Evolutionary conservation across 192 early-diverging fungal genomes (phyloP).

Genomic region (Polychytrium aggregatum): DNA sequence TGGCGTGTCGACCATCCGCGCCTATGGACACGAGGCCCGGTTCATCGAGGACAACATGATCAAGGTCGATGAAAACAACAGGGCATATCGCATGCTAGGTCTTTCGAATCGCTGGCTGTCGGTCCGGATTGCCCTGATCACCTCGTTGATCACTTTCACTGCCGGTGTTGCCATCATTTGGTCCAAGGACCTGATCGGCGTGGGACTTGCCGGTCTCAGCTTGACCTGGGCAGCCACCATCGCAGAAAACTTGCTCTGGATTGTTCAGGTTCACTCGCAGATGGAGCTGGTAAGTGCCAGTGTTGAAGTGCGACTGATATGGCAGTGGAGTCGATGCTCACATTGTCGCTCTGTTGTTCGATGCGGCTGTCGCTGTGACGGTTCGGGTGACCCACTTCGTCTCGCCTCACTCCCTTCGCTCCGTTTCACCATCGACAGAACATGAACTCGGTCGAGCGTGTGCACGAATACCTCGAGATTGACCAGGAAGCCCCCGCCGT

Average conservation of each 20-base stretch:
- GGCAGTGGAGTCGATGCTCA: slow-evolving; percentile 63
- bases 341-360: too few relatives aligned
- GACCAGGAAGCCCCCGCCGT: too few relatives aligned
- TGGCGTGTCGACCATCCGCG: slow-evolving; percentile 77
- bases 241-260: slow-evolving; percentile 47
- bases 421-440: too few relatives aligned
- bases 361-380: too few relatives aligned
- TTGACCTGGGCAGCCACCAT: slow-evolving; percentile 69
- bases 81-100: slow-evolving; percentile 63
- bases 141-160: slow-evolving; percentile 37
- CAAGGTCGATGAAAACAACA: slow-evolving; percentile 64
- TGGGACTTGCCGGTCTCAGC: slow-evolving; percentile 69
- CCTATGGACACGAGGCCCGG: slow-evolving; percentile 65
- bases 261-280: too few relatives aligned
- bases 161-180: slow-evolving; percentile 58
- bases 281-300: too few relatives aligned
- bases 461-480: too few relatives aligned
- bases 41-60: slow-evolving; percentile 61
- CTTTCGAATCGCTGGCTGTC: slow-evolving; percentile 57
- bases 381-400: too few relatives aligned
- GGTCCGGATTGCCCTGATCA: slow-evolving; percentile 58
- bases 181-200: too few relatives aligned
- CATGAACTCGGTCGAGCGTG: too few relatives aligned
- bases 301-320: too few relatives aligned
- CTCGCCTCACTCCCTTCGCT: too few relatives aligned